Percentiles rank a stretch among this genome's conserved stretches.
These are phyloP conservation scores for Aspergillus texensis DNA, from an alignment of 2,329 filamentous ascomycete species.

Conservation along the genomic window DNA sequence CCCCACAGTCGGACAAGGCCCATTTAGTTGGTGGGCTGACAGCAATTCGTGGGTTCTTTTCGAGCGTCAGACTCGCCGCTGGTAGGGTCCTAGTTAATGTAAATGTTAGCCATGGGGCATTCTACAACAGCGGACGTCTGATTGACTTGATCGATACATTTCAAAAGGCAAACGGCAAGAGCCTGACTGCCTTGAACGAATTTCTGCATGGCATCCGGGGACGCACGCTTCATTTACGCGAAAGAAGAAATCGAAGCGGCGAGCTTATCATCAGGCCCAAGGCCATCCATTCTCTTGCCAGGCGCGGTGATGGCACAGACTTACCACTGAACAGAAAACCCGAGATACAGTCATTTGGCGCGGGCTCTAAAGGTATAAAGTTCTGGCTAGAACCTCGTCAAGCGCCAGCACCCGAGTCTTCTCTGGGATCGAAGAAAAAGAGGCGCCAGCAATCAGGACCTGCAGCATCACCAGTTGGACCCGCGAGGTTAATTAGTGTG, in stretches of 20 bases:
- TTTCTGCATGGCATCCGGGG: neutral
- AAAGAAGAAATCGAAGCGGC: neutral
- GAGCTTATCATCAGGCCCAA: constrained; percentile 3
- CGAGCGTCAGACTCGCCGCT: neutral
- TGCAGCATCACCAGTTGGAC: neutral
- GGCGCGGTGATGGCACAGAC: neutral
- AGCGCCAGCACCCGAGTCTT: neutral
- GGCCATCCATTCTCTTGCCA: neutral
- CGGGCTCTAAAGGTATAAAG: constrained; percentile 5
- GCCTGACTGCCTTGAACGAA: neutral
- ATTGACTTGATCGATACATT: neutral
- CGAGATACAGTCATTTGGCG: neutral
- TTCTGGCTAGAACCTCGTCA: constrained; percentile 2
- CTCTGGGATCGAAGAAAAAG: neutral
- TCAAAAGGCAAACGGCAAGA: neutral
- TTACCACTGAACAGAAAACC: neutral
- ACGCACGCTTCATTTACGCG: neutral
- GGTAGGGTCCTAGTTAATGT: neutral
- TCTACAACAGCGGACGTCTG: neutral
- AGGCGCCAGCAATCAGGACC: neutral
- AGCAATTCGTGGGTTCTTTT: neutral
- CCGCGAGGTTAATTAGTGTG: constrained; percentile 22
- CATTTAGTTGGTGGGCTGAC: neutral
- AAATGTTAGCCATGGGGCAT: neutral
- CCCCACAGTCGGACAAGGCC: neutral